Conservation (phyloP, 768 basidiomycete genomes). For the Lactarius sp. region DNA sequence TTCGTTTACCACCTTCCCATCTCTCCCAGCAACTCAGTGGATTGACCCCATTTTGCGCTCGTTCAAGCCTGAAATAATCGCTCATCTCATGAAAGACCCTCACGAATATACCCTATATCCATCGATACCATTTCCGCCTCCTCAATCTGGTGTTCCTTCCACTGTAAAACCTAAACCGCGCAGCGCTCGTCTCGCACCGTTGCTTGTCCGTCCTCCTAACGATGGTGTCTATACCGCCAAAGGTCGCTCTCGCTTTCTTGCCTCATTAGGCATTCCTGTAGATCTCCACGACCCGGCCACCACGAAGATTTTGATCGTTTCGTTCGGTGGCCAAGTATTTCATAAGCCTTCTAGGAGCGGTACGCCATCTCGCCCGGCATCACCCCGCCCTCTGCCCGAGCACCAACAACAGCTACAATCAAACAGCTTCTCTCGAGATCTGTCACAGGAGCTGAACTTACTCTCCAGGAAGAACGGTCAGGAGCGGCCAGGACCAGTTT, state of each 20-base stretch:
- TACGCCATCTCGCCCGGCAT: slow-evolving; percentile 25
- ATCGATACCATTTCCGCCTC: slow-evolving; percentile 38
- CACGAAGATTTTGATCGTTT: slow-evolving; percentile 67
- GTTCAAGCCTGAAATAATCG: slow-evolving; percentile 44
- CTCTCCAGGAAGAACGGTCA: not conserved
- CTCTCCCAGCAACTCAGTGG: slow-evolving; percentile 62
- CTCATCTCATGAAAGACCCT: slow-evolving; percentile 36
- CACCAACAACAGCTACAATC: not conserved
- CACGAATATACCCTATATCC: slow-evolving; percentile 37
- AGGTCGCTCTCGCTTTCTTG: slow-evolving; percentile 53
- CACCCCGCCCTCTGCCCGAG: not conserved
- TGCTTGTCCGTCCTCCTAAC: slow-evolving; percentile 62
- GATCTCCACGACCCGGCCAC: slow-evolving; percentile 41
- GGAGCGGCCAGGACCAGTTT: slow-evolving; percentile 33
- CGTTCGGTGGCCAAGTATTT: slow-evolving; percentile 77
- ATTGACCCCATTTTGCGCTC: slow-evolving; percentile 44
- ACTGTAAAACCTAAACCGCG: slow-evolving; percentile 33
- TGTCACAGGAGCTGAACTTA: slow-evolving; percentile 15
- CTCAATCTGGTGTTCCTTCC: not conserved
- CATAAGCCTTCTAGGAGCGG: slow-evolving; percentile 45
- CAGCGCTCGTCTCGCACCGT: slow-evolving; percentile 47
- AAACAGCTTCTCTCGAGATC: slow-evolving; percentile 1
- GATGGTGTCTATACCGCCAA: slow-evolving; percentile 45
- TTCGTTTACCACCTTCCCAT: slow-evolving; percentile 50
- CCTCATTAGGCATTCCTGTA: slow-evolving; percentile 53